These are phyloP conservation scores for Phyllosticta paracitricarpa DNA, from an alignment of 2,329 filamentous ascomycete species.

Conservation along the genomic window DNA sequence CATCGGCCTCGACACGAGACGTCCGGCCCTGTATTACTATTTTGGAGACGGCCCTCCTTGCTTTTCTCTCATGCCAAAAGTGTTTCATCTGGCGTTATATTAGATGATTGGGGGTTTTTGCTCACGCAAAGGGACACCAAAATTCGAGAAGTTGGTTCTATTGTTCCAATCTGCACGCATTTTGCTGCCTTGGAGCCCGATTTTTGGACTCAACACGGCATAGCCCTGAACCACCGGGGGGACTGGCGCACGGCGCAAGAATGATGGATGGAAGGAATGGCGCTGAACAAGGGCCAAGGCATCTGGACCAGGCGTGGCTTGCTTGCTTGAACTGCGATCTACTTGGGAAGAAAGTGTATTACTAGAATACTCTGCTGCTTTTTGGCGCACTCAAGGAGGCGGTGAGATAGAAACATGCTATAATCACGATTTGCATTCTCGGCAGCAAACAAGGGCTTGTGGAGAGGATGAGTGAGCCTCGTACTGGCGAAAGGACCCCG, in stretches of 20 bases:
- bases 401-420: constrained; percentile 3
- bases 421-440: constrained; percentile 12
- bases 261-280: not conserved
- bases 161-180: constrained; percentile 1
- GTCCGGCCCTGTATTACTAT: constrained; percentile 11
- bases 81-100: constrained; percentile 23
- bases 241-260: not conserved
- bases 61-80: constrained; percentile 11
- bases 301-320: not conserved
- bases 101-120: constrained; percentile 25
- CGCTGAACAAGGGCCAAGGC: not conserved
- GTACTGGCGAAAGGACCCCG: not conserved
- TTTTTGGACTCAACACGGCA: not conserved
- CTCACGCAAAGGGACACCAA: constrained; percentile 32
- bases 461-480: not conserved
- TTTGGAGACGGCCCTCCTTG: constrained; percentile 23
- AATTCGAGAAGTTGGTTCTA: constrained; percentile 13
- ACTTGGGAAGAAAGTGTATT: constrained; percentile 2
- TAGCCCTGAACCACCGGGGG: not conserved
- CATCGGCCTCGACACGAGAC: constrained; percentile 8
- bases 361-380: not conserved
- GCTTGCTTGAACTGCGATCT: not conserved
- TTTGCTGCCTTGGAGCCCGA: not conserved
- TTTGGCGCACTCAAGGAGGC: not conserved
- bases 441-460: not conserved